These are phyloP conservation scores for Tetrapisispora nanseiensis DNA, from an alignment of 805 yeast genomes.

Conservation along the genomic window DNA sequence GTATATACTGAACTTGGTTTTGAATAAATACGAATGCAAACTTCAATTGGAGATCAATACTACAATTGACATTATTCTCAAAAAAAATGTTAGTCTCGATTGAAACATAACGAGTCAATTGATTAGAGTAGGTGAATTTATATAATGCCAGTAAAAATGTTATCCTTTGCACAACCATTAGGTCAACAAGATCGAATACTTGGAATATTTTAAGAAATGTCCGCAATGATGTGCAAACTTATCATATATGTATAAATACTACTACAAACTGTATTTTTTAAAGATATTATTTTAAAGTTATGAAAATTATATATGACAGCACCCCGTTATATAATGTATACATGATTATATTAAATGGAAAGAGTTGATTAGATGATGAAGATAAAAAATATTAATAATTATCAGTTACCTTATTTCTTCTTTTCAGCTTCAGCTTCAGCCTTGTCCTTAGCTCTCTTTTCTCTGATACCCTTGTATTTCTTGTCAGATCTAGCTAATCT, in stretches of 20 bases:
- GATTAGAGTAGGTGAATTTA: too few species aligned
- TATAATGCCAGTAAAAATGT: too few species aligned
- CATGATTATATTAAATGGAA: slow-evolving; percentile 3
- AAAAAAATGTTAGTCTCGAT: too few species aligned
- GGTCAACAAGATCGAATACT: too few species aligned
- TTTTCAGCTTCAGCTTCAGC: slow-evolving; percentile 99
- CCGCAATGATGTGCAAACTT: too few species aligned
- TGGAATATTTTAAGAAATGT: too few species aligned
- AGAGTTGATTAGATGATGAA: not conserved
- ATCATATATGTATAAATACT: not conserved
- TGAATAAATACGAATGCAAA: too few species aligned
- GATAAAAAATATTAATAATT: not conserved
- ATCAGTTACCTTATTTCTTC: slow-evolving; percentile 55
- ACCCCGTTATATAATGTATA: slow-evolving; percentile 4
- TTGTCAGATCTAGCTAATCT: slow-evolving; percentile 92
- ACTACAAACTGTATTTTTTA: not conserved
- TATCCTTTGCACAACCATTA: too few species aligned
- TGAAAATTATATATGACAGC: slow-evolving; percentile 4
- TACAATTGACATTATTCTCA: too few species aligned
- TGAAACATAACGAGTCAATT: too few species aligned
- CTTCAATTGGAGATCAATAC: too few species aligned
- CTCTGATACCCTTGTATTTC: slow-evolving; percentile 92
- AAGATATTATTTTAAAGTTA: slow-evolving; percentile 3
- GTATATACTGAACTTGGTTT: too few species aligned
- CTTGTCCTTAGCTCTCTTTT: slow-evolving; percentile 91